Conservation (phyloP, 441 rosid genomes). For the Pelargonium australe region DNA sequence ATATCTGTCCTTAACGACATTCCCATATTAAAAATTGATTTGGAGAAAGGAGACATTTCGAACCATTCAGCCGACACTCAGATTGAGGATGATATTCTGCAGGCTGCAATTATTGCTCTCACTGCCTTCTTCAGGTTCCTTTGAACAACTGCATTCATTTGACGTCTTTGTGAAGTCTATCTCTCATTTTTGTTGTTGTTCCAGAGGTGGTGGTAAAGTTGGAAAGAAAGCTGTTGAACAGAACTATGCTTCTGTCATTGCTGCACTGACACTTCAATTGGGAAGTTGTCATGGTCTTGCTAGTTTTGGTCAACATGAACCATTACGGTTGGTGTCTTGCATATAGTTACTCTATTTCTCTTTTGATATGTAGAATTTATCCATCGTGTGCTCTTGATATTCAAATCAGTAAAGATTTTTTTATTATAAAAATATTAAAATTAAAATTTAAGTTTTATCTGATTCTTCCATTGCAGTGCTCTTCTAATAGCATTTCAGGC, state of each 20-base stretch:
- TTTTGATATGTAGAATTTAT: constrained; percentile 7
- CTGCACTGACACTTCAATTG: constrained; percentile 81
- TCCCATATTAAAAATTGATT: constrained; percentile 45
- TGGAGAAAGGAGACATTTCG: constrained; percentile 56
- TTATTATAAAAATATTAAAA: not conserved
- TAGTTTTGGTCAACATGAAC: constrained; percentile 77
- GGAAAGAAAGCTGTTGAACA: constrained; percentile 93
- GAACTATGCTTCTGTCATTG: constrained; percentile 84
- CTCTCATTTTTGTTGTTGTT: constrained; percentile 27
- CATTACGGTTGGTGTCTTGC: constrained; percentile 54
- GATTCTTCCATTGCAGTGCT: constrained; percentile 48
- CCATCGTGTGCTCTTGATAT: constrained; percentile 13
- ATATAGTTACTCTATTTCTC: not conserved
- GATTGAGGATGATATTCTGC: constrained; percentile 61
- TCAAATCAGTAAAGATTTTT: constrained; percentile 9
- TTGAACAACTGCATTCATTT: constrained; percentile 20
- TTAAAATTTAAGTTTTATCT: constrained; percentile 12
- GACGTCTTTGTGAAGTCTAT: constrained; percentile 18
- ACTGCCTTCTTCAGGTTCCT: constrained; percentile 90
- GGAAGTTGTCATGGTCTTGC: constrained; percentile 94
- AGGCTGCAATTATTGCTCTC: constrained; percentile 84
- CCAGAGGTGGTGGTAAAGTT: constrained; percentile 95
- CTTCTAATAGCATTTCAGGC: constrained; percentile 91
- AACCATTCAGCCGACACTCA: constrained; percentile 42
- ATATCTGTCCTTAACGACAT: constrained; percentile 61